Percentiles rank a stretch among this genome's conserved stretches.
Evolutionary conservation across 306 rosid genomes (phyloP).

Genomic region (Cucurbita ficifolia): DNA sequence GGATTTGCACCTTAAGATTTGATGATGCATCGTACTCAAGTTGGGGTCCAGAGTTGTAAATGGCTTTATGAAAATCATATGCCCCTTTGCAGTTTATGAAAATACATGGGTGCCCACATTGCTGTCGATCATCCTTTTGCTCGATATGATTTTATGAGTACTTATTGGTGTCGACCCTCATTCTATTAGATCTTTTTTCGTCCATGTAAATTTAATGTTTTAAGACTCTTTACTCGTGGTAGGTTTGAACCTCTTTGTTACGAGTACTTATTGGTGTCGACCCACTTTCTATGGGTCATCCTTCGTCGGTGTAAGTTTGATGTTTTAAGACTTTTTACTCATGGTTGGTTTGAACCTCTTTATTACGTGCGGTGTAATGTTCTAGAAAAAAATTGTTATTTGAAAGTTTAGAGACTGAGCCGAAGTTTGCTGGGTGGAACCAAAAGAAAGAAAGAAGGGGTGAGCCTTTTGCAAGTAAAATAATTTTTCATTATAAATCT

Average conservation of each 20-base stretch:
- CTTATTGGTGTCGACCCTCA: neutral
- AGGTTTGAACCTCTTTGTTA: neutral
- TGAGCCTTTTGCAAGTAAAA: no score
- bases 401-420: no score
- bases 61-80: neutral
- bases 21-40: neutral
- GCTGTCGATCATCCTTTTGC: neutral
- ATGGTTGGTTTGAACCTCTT: no score
- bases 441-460: no score
- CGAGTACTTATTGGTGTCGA: neutral
- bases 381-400: no score
- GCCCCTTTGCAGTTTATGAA: neutral
- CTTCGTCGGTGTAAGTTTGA: neutral
- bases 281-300: neutral
- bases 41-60: constrained; percentile 1
- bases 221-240: no score
- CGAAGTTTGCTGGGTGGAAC: neutral
- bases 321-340: neutral
- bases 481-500: neutral
- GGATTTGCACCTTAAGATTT: neutral
- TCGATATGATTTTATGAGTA: neutral
- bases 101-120: neutral
- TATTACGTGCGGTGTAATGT: no score
- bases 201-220: neutral
- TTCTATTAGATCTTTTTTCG: neutral